Percentiles rank a stretch among this genome's conserved stretches.
Conservation (phyloP, 2,329 filamentous ascomycete species). For the Raffaelea deltoideospora region DNA sequence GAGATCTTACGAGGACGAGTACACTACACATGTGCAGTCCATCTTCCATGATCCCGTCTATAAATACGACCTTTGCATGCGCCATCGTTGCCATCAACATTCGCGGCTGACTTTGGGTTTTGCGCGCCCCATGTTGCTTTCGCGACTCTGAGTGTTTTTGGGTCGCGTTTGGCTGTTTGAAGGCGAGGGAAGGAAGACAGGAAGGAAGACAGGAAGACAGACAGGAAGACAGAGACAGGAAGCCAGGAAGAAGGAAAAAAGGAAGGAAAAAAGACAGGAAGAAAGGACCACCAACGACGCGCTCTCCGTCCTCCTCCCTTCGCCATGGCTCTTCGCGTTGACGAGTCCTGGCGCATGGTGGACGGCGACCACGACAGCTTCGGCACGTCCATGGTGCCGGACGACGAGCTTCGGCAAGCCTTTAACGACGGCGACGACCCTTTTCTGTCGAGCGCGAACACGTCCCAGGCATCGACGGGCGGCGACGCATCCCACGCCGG, state of each 20-base stretch:
- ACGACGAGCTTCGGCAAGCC: no score
- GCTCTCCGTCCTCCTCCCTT: background rate
- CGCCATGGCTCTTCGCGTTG: constrained; percentile 22
- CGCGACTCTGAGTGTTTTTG: no score
- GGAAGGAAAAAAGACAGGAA: background rate
- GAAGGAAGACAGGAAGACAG: background rate
- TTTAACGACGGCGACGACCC: constrained; percentile 23
- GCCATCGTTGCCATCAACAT: no score
- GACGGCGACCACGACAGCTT: constrained; percentile 47
- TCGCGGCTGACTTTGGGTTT: no score
- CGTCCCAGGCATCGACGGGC: constrained; percentile 28
- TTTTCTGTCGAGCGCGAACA: constrained; percentile 23
- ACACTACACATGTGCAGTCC: no score
- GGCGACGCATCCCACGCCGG: no score
- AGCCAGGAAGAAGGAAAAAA: background rate
- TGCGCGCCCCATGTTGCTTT: no score
- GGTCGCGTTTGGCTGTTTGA: no score
- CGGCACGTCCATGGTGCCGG: constrained; percentile 38
- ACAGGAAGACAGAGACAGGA: background rate
- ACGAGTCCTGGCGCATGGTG: constrained; percentile 45
- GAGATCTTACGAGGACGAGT: no score
- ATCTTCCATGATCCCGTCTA: no score
- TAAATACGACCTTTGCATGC: no score
- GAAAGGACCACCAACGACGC: background rate
- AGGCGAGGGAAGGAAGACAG: background rate